Base-by-base conservation (phyloP, 2,329 filamentous ascomycete genomes). In the Falciphora oryzae region DNA sequence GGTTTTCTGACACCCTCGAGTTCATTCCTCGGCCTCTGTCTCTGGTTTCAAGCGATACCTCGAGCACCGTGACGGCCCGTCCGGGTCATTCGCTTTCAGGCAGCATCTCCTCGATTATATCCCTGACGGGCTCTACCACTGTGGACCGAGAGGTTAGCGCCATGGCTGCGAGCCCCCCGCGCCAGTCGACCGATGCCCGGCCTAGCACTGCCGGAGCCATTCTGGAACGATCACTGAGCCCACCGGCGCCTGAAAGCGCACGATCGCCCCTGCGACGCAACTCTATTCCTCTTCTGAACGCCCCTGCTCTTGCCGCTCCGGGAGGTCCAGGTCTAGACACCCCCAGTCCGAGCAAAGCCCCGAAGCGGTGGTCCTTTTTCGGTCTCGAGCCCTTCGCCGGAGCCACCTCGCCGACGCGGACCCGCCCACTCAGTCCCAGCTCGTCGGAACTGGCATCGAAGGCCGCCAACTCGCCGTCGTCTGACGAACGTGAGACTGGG, bases 21-120 rank as follows among this genome's bases (percentile, higher is more conserved):
- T 93, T 90, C 67, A 93, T 93, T 70, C 90, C 90, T 6, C 85
- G 92, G 14, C 93, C 93, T 0, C 77, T 96, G 25, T 97, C 93
- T 2, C 81, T 93, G 27, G 87, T 96, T 18, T 96, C 92, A 1
- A 93, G 88, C 27, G 92, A 95, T 73, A 92, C 91, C 0, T 89
- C 92, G 59, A 93, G 89, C 72, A 95, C 90, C 3, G 79, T 86
- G 64, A 92, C 91, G 0, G 83, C 88, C 25, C 84, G 87, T 31
- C 83, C 83, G 4, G 85, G 87, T 6, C 91, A 94, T 73, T 91
- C 89, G 1, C 82, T 91, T 44, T 90, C 90, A 31, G 90, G 89
- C 65, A 96, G 91, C 75, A 87, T 95, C 60, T 93, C 90, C 5
- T 96, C 91, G 0, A 81, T 94, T 57, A 80, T 91, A 5, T 91